phyloP scores from a whole-genome alignment of 2,329 filamentous ascomycete genomes.

The Arthrobotrys entomopaga region DNA sequence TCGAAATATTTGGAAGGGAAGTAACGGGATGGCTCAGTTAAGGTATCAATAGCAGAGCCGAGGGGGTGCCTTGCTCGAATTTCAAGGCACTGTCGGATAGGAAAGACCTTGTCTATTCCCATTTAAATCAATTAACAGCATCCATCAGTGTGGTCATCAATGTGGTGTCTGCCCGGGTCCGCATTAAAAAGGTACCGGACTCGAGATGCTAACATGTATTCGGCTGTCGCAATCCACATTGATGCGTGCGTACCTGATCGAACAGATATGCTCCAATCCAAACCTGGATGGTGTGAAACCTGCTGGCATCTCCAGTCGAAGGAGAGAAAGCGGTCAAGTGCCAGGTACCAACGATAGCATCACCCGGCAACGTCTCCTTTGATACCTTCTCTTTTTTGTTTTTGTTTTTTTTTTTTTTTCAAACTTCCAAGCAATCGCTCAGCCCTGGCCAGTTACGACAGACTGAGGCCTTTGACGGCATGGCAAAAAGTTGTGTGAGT shows the following conservation, averaged over 20 bases:
- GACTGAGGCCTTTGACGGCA: too few relatives aligned
- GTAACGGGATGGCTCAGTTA: slow-evolving; percentile 32
- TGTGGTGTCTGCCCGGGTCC: slow-evolving; percentile 26
- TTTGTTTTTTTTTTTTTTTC: not conserved
- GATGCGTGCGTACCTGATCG: slow-evolving; percentile 43
- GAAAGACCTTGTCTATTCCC: slow-evolving; percentile 42
- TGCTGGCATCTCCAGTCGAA: not conserved
- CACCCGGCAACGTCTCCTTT: slow-evolving; percentile 19
- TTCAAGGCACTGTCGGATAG: slow-evolving; percentile 49
- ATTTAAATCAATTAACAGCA: slow-evolving; percentile 28
- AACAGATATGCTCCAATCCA: slow-evolving; percentile 39
- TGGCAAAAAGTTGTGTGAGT: slow-evolving; percentile 2
- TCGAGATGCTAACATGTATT: slow-evolving; percentile 49
- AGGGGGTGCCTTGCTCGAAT: slow-evolving; percentile 38
- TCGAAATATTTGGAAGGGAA: slow-evolving; percentile 36
- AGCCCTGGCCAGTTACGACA: slow-evolving; percentile 29
- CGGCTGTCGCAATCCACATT: slow-evolving; percentile 50
- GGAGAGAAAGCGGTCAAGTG: slow-evolving; percentile 13
- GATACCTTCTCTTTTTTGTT: not conserved
- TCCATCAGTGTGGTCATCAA: slow-evolving; percentile 31
- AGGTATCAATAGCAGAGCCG: slow-evolving; percentile 23
- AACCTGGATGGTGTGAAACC: slow-evolving; percentile 50
- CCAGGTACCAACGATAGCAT: slow-evolving; percentile 30
- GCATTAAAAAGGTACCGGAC: slow-evolving; percentile 51
- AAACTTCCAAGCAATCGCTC: not conserved